phyloP scores from a whole-genome alignment of 176 grass and related monocot genomes.

The Rhynchospora breviuscula region DNA sequence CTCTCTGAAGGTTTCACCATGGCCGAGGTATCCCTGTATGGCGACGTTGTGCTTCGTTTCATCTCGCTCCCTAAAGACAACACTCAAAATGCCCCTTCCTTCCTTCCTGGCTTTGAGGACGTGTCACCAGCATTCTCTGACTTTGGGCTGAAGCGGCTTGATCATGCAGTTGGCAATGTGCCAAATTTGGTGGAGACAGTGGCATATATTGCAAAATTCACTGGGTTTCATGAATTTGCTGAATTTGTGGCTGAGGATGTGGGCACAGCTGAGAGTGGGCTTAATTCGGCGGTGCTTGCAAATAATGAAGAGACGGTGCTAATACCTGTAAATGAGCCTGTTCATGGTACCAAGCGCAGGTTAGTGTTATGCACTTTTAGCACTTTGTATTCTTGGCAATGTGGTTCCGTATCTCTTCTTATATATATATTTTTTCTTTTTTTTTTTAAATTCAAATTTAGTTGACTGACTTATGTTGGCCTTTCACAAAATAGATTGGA shows the following conservation, averaged over 20 bases:
- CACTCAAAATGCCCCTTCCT: slow-evolving; percentile 15
- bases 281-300: slow-evolving; percentile 87
- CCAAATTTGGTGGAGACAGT: slow-evolving; percentile 42
- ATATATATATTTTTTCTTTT: not conserved
- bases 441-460: not conserved
- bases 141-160: slow-evolving; percentile 57
- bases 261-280: slow-evolving; percentile 84
- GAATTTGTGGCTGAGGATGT: slow-evolving; percentile 95
- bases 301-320: slow-evolving; percentile 85
- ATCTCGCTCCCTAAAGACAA: slow-evolving; percentile 38
- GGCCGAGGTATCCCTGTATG: slow-evolving; percentile 83
- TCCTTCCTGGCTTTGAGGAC: slow-evolving; percentile 71
- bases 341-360: slow-evolving; percentile 83
- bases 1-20: slow-evolving; percentile 58
- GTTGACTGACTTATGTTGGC: not conserved
- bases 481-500: not conserved
- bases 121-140: slow-evolving; percentile 17
- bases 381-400: not conserved
- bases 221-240: slow-evolving; percentile 92
- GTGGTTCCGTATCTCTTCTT: not conserved
- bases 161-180: slow-evolving; percentile 89
- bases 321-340: slow-evolving; percentile 79
- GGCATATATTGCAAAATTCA: slow-evolving; percentile 51
- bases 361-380: not conserved
- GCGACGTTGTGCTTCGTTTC: slow-evolving; percentile 85